Conservation (phyloP, 192 early-diverging fungal genomes). For the Linnemannia schmuckeri region DNA sequence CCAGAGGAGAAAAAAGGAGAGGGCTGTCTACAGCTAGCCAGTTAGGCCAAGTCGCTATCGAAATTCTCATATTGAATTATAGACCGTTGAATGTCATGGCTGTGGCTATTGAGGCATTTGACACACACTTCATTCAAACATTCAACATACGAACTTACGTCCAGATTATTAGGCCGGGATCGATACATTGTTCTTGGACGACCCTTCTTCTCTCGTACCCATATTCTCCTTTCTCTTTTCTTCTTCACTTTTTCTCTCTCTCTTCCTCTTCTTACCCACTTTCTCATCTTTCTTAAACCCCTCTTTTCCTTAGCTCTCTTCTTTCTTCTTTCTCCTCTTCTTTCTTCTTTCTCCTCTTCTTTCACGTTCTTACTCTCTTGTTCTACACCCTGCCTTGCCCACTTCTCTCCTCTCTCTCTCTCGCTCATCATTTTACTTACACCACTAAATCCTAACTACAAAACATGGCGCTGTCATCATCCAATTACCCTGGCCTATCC, state of each 20-base stretch:
- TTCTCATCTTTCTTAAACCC: not conserved
- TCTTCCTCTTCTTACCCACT: not conserved
- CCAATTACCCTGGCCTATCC: conserved; percentile 12
- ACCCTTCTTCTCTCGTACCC: no score
- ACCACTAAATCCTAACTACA: not conserved
- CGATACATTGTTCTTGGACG: no score
- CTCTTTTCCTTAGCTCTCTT: not conserved
- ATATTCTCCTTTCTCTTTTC: not conserved
- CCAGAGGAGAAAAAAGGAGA: no score
- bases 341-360: not conserved
- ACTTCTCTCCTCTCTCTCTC: no score
- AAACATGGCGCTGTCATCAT: conserved; percentile 16
- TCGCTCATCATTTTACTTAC: no score
- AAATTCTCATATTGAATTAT: not conserved
- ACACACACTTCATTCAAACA: no score
- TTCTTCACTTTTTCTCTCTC: not conserved
- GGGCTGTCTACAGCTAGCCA: no score
- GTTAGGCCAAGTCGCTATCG: conserved; percentile 26
- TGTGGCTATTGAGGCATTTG: no score
- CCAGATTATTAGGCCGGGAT: not conserved
- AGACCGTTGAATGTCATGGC: no score
- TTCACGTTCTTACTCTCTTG: no score
- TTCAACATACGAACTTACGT: no score
- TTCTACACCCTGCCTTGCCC: no score
- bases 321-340: not conserved